Conservation (phyloP, 2,329 filamentous ascomycete species). For the Xylaria sp. region DNA sequence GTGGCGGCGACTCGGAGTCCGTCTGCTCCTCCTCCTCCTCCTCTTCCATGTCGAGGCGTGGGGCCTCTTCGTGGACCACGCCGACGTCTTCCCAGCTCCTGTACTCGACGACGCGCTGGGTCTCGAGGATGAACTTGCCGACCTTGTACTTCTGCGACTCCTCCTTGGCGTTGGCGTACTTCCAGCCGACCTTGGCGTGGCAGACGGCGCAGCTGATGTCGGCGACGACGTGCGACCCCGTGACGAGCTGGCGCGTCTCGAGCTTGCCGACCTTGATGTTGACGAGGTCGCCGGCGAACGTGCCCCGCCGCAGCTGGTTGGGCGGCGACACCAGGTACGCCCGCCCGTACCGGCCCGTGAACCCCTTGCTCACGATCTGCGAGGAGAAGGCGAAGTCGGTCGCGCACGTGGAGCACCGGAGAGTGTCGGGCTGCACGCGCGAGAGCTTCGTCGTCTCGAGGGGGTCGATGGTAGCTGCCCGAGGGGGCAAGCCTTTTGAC, state of each 20-base stretch:
- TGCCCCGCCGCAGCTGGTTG: constrained; percentile 19
- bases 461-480: constrained; percentile 10
- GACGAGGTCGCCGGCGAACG: constrained; percentile 40
- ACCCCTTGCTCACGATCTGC: constrained; percentile 67
- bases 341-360: constrained; percentile 66
- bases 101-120: constrained; percentile 55
- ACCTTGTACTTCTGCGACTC: constrained; percentile 66
- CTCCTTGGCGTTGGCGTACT: constrained; percentile 67
- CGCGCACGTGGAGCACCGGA: constrained; percentile 62
- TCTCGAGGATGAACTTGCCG: constrained; percentile 70
- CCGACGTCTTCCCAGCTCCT: constrained; percentile 56
- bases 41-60: constrained; percentile 24
- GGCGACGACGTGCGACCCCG: constrained; percentile 65
- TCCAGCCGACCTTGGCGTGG: constrained; percentile 64
- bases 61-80: constrained; percentile 28
- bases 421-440: constrained; percentile 54
- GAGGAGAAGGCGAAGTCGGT: constrained; percentile 62
- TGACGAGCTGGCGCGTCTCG: constrained; percentile 62
- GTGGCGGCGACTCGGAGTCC: too few species aligned
- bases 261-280: constrained; percentile 59
- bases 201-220: constrained; percentile 64
- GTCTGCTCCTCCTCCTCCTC: constrained; percentile 27
- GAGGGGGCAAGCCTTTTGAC: constrained; percentile 18
- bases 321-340: constrained; percentile 61
- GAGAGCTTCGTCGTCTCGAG: constrained; percentile 38